Base-by-base conservation (phyloP, 331 rosid species). In the Cydonia oblonga region DNA sequence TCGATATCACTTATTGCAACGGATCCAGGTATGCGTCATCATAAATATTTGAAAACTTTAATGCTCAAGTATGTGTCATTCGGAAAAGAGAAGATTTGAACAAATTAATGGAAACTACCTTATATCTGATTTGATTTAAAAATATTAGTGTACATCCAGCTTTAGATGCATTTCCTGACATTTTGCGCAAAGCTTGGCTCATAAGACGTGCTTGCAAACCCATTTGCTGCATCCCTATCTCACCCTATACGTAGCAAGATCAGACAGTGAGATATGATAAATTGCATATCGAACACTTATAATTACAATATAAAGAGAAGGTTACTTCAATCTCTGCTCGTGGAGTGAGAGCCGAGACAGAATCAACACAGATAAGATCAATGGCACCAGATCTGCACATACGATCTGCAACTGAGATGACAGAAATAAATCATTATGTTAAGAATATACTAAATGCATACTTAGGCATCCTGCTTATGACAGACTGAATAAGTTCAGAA, bases 181-280 rank as follows among this genome's bases (percentile, higher is more conserved):
- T 95, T 82, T 95, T 95, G 63, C 99, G 96, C 82, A 95, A 77
- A 69, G 99, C 99, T 83, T 95, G 99, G 84, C 97, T 95, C 99
- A 95, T 95, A 69, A 95, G 96, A 73, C 99, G 97, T 70, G 99
- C 99, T 79, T 95, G 98, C 87, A 95, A 75, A 80, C 98, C 98
- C 91, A 95, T 95, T 86, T 95, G 98, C 70, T 95, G 98, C 98
- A 95, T 95, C 62, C 98, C 98, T 71, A 95, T 95, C 90, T 95
- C 98, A 71, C 97, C 96, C 98, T 91, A 66, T 23, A 70, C 44
- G 61, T 40, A 64, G 18, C 58, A 80, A 78, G 76, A 69, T 51
- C 16, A 4, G 13, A 52, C 40, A 69, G 82, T 88, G 73, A 79
- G 75, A 78, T 65, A 25, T 19, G 51, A 64, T 46, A 57, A 70